phyloP scores from a whole-genome alignment of 2,329 filamentous ascomycete species.

The Penicillium sp. region DNA sequence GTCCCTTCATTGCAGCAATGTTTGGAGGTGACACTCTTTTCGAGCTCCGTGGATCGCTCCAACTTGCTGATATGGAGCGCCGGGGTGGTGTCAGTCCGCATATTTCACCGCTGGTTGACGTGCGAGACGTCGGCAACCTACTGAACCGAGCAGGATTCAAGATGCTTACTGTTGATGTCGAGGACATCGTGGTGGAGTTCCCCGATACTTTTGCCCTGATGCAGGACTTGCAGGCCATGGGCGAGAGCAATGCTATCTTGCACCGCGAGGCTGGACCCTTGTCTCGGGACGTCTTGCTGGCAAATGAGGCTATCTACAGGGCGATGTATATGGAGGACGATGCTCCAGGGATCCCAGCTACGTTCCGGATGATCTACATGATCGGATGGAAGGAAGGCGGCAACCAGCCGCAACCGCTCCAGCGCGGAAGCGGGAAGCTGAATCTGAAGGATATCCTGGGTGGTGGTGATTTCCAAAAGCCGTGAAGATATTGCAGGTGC shows the following conservation, averaged over 20 bases:
- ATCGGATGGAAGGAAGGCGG: slow-evolving; percentile 93
- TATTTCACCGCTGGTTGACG: slow-evolving; percentile 88
- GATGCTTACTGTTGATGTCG: slow-evolving; percentile 93
- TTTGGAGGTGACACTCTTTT: slow-evolving; percentile 92
- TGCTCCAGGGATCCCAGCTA: slow-evolving; percentile 70
- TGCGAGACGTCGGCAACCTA: slow-evolving; percentile 85
- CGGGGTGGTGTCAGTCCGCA: slow-evolving; percentile 89
- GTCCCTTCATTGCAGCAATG: slow-evolving; percentile 93
- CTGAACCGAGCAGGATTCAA: slow-evolving; percentile 88
- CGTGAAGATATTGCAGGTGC: slow-evolving; percentile 13
- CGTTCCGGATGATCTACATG: slow-evolving; percentile 96
- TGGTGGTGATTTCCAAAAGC: slow-evolving; percentile 41
- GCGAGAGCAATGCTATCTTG: slow-evolving; percentile 85
- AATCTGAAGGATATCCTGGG: slow-evolving; percentile 82
- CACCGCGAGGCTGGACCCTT: slow-evolving; percentile 80
- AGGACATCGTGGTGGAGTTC: slow-evolving; percentile 95
- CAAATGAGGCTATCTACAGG: slow-evolving; percentile 84
- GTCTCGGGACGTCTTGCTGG: slow-evolving; percentile 78
- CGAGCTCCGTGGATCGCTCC: slow-evolving; percentile 88
- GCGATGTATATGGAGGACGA: slow-evolving; percentile 82
- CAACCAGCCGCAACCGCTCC: slow-evolving; percentile 75
- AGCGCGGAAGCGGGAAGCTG: slow-evolving; percentile 80
- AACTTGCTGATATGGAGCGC: slow-evolving; percentile 87
- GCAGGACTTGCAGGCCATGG: slow-evolving; percentile 94
- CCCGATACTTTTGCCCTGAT: slow-evolving; percentile 88